Percentiles rank a stretch among this genome's conserved stretches.
phyloP scores from a whole-genome alignment of 805 yeast genomes.

The Lipomyces starkeyi region DNA sequence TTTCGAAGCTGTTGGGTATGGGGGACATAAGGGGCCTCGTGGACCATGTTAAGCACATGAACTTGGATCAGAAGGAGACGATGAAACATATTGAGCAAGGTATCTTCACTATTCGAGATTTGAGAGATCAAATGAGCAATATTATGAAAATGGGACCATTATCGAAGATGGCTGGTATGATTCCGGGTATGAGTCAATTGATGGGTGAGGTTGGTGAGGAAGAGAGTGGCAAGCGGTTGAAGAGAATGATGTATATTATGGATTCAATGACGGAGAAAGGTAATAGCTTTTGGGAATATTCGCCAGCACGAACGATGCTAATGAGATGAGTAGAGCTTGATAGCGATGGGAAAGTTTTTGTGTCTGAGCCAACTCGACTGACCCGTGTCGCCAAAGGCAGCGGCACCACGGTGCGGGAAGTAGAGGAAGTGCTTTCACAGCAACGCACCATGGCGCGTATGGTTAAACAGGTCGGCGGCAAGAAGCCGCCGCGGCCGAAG shows the following conservation, averaged over 20 bases:
- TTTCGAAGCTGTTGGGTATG: conserved; percentile 90
- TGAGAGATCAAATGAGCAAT: conserved; percentile 93
- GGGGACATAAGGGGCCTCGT: conserved; percentile 93
- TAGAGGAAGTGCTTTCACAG: conserved; percentile 88
- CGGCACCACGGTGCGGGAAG: conserved; percentile 90
- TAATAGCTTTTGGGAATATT: conserved; percentile 1
- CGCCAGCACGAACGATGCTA: background rate
- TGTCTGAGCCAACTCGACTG: conserved; percentile 81
- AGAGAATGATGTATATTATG: conserved; percentile 86
- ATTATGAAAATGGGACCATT: conserved; percentile 96
- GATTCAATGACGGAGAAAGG: conserved; percentile 89
- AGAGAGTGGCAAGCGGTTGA: conserved; percentile 82
- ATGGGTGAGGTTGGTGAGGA: conserved; percentile 79
- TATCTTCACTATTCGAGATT: conserved; percentile 86
- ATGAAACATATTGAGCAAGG: conserved; percentile 95
- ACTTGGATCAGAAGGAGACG: conserved; percentile 81
- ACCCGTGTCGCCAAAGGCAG: conserved; percentile 93
- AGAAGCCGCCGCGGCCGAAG: conserved; percentile 41
- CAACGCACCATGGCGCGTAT: conserved; percentile 92
- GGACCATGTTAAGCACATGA: conserved; percentile 89
- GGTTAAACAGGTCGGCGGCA: conserved; percentile 73
- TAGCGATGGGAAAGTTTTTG: conserved; percentile 82
- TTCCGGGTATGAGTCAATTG: conserved; percentile 87
- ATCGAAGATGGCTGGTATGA: conserved; percentile 91
- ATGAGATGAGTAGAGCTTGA: conserved; percentile 63